Percentiles rank a stretch among this genome's conserved stretches.
Conservation (phyloP, 345 rosid species). For the Salix exigua region DNA sequence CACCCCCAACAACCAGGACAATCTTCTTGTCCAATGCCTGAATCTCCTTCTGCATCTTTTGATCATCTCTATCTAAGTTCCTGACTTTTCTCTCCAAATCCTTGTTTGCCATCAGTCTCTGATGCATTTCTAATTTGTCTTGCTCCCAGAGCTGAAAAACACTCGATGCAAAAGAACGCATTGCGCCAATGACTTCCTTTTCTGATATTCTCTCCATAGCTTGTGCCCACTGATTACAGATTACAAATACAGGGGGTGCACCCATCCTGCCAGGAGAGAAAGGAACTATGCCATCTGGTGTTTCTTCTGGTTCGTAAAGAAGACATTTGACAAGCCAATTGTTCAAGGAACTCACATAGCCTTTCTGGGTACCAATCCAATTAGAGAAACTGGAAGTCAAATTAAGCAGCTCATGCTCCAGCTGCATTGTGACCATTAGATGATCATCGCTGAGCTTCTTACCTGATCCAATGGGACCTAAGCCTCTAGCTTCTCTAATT, state of each 20-base stretch:
- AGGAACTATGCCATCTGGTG: slow-evolving; percentile 77
- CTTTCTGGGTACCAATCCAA: slow-evolving; percentile 83
- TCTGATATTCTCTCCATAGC: slow-evolving; percentile 74
- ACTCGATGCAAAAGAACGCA: slow-evolving; percentile 56
- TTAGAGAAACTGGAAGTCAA: slow-evolving; percentile 69
- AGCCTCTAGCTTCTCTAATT: slow-evolving; percentile 60
- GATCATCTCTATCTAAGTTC: slow-evolving; percentile 73
- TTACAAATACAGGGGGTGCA: slow-evolving; percentile 87
- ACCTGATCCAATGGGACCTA: slow-evolving; percentile 58
- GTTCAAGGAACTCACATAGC: slow-evolving; percentile 68
- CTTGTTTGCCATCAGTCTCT: slow-evolving; percentile 45
- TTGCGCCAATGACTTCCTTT: slow-evolving; percentile 74
- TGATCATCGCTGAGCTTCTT: slow-evolving; percentile 60
- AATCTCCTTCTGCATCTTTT: slow-evolving; percentile 78
- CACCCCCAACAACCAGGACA: slow-evolving; percentile 44
- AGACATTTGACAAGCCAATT: slow-evolving; percentile 84
- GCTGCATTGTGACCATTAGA: slow-evolving; percentile 61
- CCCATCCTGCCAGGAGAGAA: slow-evolving; percentile 94
- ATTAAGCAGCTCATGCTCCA: slow-evolving; percentile 70
- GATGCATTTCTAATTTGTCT: slow-evolving; percentile 53
- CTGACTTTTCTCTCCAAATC: slow-evolving; percentile 60
- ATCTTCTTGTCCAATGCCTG: slow-evolving; percentile 87
- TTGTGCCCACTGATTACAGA: slow-evolving; percentile 95
- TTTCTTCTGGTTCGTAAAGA: slow-evolving; percentile 83
- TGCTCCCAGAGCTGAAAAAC: slow-evolving; percentile 82